These are phyloP conservation scores for Dicorynia guianensis DNA, from an alignment of 306 rosid genomes.

Conservation along the genomic window DNA sequence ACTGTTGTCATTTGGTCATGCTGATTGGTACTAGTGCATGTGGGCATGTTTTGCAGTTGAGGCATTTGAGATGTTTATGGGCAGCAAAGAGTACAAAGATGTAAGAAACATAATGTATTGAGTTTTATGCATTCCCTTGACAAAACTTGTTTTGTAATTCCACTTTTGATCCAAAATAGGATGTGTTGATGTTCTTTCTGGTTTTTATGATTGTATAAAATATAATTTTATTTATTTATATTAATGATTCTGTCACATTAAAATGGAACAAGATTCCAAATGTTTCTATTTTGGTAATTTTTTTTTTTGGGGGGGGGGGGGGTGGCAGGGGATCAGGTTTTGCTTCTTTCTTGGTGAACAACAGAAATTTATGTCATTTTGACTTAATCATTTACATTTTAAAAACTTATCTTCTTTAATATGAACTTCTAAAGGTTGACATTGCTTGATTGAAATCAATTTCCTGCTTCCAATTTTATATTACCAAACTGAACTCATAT, in stretches of 20 bases:
- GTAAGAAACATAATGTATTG: constrained; percentile 58
- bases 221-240: too few relatives aligned
- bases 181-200: constrained; percentile 6
- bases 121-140: constrained; percentile 8
- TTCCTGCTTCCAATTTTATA: constrained; percentile 7
- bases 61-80: constrained; percentile 70
- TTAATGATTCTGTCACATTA: constrained; percentile 5
- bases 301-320: constrained; percentile 27
- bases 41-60: constrained; percentile 66
- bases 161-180: constrained; percentile 35
- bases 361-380: constrained; percentile 15
- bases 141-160: constrained; percentile 31
- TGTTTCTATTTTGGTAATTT: constrained; percentile 22
- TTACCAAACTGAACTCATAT: constrained; percentile 8
- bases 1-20: constrained; percentile 38
- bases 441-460: constrained; percentile 9
- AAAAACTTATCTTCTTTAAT: background rate
- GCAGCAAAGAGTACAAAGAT: constrained; percentile 79
- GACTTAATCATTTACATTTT: constrained; percentile 28
- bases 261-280: constrained; percentile 7
- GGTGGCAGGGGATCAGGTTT: background rate
- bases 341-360: constrained; percentile 22
- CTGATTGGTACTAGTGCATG: constrained; percentile 38
- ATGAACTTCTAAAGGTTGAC: constrained; percentile 25
- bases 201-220: background rate